phyloP scores from a whole-genome alignment of 1,284 basidiomycete genomes.

The Termitomyces sp. region DNA sequence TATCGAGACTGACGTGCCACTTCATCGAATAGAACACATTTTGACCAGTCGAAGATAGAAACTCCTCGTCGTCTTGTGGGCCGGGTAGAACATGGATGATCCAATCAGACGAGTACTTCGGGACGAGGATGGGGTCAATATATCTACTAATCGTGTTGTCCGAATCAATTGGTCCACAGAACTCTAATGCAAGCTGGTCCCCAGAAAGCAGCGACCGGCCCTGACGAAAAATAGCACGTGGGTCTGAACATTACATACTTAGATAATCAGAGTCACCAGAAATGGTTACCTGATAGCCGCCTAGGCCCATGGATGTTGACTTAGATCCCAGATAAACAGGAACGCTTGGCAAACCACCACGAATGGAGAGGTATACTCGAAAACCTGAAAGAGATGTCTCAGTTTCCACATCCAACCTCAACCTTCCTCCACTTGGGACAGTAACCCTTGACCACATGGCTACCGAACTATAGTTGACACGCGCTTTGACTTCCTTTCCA shows the following conservation, averaged over 20 bases:
- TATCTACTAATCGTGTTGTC: conserved; percentile 7
- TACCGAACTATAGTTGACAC: conserved; percentile 36
- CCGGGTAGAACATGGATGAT: conserved; percentile 53
- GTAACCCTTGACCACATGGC: conserved; percentile 48
- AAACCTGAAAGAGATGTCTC: conserved; percentile 33
- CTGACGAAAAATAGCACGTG: conserved; percentile 23
- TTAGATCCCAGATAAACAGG: conserved; percentile 59
- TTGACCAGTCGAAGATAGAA: conserved; percentile 46
- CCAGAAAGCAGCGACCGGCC: conserved; percentile 49
- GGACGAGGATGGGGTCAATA: conserved; percentile 30
- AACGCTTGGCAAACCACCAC: conserved; percentile 59
- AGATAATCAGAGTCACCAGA: too few species aligned
- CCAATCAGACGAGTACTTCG: conserved; percentile 48
- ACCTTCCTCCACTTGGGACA: conserved; percentile 40
- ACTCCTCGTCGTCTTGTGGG: conserved; percentile 60
- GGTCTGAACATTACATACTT: too few species aligned
- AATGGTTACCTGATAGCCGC: conserved; percentile 47
- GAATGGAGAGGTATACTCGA: conserved; percentile 53
- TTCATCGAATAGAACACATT: conserved; percentile 41
- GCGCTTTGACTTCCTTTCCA: conserved; percentile 44
- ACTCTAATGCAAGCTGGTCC: conserved; percentile 39
- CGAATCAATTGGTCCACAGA: conserved; percentile 22
- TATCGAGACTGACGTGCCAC: conserved; percentile 53
- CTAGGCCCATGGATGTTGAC: conserved; percentile 57
- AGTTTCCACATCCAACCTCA: conserved; percentile 34